Evolutionary conservation across 371 early-diverging fungal species (phyloP), one percentile per base, ranked within the genome.

Genomic region (Apophysomyces ossiformis): DNA sequence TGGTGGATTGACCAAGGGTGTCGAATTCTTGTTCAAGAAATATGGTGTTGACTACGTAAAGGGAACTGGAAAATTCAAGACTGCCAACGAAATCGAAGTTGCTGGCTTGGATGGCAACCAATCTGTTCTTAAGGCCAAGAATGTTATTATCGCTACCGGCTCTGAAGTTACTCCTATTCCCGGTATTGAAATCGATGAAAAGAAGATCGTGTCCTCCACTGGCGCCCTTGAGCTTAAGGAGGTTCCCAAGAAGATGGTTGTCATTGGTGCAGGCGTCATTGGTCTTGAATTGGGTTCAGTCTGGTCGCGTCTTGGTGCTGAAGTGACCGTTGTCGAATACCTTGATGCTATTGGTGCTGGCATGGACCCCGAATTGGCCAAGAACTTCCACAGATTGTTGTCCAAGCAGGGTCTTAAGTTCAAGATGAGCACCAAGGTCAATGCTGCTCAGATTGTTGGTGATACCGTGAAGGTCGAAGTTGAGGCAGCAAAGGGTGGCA

Each of bases 241-340:
- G 78, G 93, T 98, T 18, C 98, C 98, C 69, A 92, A 97, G 86
- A 96, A 95, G 88, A 92, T 99, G 95, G 88, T 97, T 47, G 97
- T 99, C 62, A 98, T 99, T 76, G 99, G 99, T 72, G 99, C 95
- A 68, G 99, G 99, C 85, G 96, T 98, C 69, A 99, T 99, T 83
- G 99, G 98, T 66, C 92, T 98, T 57, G 99, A 99, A 84, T 86
- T 97, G 65, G 99, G 99, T 57, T 98, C 98, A 5, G 99, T 99
- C 50, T 99, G 99, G 99, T 83, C 87, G 68, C 93, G 99, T 62
- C 87, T 99, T 45, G 99, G 99, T 66, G 82, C 97, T 44, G 92
- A 97, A 69, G 96, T 96, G 56, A 97, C 98, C 41, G 96, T 96
- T 56, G 96, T 99, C 63, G 99, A 99, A 79, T 99, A 92, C 85